These are phyloP conservation scores for Dacryopinax primogenitus DNA, from an alignment of 768 basidiomycete genomes.

Conservation along the genomic window DNA sequence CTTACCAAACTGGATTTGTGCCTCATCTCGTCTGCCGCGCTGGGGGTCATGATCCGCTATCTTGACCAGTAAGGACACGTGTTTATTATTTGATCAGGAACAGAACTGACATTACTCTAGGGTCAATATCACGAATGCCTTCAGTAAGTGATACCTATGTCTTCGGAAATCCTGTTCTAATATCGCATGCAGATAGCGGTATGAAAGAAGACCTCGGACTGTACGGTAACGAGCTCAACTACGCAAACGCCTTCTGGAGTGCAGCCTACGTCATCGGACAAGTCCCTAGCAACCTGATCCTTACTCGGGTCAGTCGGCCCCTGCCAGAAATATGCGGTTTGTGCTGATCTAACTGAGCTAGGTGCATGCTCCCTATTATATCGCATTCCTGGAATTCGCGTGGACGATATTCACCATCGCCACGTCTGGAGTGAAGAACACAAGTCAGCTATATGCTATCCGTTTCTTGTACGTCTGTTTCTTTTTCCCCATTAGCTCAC, in stretches of 20 bases:
- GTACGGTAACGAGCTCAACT: conserved; percentile 50
- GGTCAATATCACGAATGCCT: conserved; percentile 22
- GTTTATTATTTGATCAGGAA: neutral
- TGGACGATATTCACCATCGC: conserved; percentile 21
- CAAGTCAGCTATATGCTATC: conserved; percentile 18
- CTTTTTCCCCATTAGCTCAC: neutral
- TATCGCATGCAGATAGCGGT: conserved; percentile 46
- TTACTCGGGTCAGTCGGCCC: conserved; percentile 12
- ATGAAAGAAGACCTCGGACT: conserved; percentile 62
- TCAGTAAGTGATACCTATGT: conserved; percentile 18
- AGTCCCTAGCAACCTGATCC: conserved; percentile 19
- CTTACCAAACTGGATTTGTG: conserved; percentile 21
- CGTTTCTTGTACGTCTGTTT: conserved; percentile 19
- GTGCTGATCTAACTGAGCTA: neutral
- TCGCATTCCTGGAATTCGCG: conserved; percentile 20
- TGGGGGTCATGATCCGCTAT: conserved; percentile 22
- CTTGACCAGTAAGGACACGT: conserved; percentile 18
- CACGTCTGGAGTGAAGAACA: conserved; percentile 19
- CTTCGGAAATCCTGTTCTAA: too few species aligned
- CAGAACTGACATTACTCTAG: neutral
- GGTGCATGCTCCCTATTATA: conserved; percentile 17
- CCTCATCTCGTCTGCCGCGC: conserved; percentile 18
- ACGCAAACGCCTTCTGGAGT: conserved; percentile 21
- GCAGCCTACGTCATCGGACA: conserved; percentile 22
- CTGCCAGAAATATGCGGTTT: neutral